Evolutionary conservation across 306 rosid species (phyloP).

Genomic region (Begonia masoniana): DNA sequence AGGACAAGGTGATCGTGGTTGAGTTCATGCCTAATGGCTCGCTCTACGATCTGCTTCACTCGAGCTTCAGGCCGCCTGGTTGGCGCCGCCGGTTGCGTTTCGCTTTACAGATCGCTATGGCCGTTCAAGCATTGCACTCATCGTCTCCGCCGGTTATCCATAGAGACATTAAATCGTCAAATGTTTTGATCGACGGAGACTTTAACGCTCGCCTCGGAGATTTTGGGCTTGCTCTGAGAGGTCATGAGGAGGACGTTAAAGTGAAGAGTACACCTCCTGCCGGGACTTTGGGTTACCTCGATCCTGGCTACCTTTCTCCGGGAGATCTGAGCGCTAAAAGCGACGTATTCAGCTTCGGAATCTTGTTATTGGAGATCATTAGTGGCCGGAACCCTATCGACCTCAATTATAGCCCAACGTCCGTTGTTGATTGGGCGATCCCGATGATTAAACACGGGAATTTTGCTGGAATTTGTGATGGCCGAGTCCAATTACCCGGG

Average conservation of each 20-base stretch:
- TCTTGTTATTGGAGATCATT: conserved; percentile 52
- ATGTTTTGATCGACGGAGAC: conserved; percentile 41
- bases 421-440: conserved; percentile 65
- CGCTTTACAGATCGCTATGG: conserved; percentile 49
- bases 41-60: conserved; percentile 49
- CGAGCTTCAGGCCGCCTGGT: conserved; percentile 35
- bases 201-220: conserved; percentile 64
- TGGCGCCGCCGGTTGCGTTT: conserved; percentile 47
- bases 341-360: conserved; percentile 84
- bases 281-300: conserved; percentile 76
- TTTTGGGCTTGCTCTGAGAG: conserved; percentile 58
- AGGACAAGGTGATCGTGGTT: conserved; percentile 37
- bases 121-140: conserved; percentile 37
- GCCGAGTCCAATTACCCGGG: conserved; percentile 29
- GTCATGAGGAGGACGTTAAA: conserved; percentile 77
- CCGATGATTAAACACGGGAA: conserved; percentile 40
- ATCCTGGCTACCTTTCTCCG: conserved; percentile 71
- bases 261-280: conserved; percentile 69
- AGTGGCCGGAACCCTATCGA: conserved; percentile 74
- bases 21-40: conserved; percentile 78
- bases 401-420: conserved; percentile 58
- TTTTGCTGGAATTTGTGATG: conserved; percentile 33
- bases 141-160: conserved; percentile 75
- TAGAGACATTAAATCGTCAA: conserved; percentile 67
- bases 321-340: conserved; percentile 68